A percentile compares a stretch with the other conserved stretches of the same genome.
These are phyloP conservation scores for Coprinopsis strossmayeri DNA, from an alignment of 768 basidiomycete genomes.

Conservation along the genomic window DNA sequence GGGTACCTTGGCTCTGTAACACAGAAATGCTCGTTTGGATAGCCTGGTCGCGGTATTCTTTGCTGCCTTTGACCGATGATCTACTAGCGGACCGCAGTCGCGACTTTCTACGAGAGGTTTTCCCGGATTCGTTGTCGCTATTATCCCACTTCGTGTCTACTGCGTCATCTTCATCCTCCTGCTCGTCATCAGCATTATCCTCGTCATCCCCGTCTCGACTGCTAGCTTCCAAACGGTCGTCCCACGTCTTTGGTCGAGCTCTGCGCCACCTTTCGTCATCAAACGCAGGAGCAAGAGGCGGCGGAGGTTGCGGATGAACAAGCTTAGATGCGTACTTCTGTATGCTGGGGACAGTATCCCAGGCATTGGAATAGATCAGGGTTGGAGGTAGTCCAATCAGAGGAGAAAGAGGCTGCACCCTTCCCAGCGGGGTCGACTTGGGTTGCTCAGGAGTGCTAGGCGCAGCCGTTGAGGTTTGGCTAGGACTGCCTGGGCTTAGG, in stretches of 20 bases:
- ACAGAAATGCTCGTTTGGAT: constrained; percentile 51
- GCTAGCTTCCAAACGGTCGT: constrained; percentile 54
- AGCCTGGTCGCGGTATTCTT: constrained; percentile 57
- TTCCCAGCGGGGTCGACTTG: constrained; percentile 16
- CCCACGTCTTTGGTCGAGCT: constrained; percentile 35
- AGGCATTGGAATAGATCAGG: constrained; percentile 71
- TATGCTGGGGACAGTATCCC: constrained; percentile 80
- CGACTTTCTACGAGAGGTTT: constrained; percentile 11
- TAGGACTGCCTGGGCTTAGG: constrained; percentile 27
- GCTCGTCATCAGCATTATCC: constrained; percentile 63
- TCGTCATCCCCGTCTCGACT: constrained; percentile 83
- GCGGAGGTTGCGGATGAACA: constrained; percentile 36
- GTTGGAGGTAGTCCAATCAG: constrained; percentile 47
- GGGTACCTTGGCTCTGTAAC: constrained; percentile 28
- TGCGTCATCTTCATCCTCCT: constrained; percentile 31
- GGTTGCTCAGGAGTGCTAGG: constrained; percentile 31
- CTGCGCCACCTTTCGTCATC: constrained; percentile 37
- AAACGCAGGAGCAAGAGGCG: constrained; percentile 39
- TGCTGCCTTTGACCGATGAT: constrained; percentile 31
- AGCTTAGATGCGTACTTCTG: constrained; percentile 64
- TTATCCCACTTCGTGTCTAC: constrained; percentile 25
- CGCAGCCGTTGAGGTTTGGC: constrained; percentile 28
- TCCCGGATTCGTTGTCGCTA: constrained; percentile 28
- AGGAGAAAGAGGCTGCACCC: constrained; percentile 30
- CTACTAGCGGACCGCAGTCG: constrained; percentile 28